These are phyloP conservation scores for Vitis hybrid DNA, from an alignment of 177 flowering plant genomes.

Conservation along the genomic window DNA sequence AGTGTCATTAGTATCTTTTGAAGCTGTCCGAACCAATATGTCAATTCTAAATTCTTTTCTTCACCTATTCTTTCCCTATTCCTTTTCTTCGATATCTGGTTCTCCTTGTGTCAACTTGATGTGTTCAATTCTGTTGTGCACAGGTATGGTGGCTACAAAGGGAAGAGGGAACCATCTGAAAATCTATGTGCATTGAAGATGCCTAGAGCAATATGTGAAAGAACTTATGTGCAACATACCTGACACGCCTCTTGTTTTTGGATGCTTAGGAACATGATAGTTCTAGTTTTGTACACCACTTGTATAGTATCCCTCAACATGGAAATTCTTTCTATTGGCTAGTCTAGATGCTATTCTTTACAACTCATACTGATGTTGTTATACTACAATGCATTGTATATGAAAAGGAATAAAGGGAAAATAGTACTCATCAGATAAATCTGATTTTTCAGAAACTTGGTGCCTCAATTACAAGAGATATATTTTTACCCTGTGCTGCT, in stretches of 20 bases:
- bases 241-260: background rate
- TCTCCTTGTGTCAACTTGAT: slow-evolving; percentile 48
- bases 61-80: slow-evolving; percentile 1
- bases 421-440: slow-evolving; percentile 5
- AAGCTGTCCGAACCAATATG: background rate
- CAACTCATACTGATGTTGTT: slow-evolving; percentile 3
- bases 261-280: slow-evolving; percentile 16
- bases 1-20: no score
- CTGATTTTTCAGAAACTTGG: background rate
- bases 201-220: slow-evolving; percentile 29
- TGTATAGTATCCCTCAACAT: slow-evolving; percentile 17
- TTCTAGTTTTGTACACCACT: slow-evolving; percentile 13
- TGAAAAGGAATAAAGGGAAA: slow-evolving; percentile 1
- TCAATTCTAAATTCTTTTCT: background rate
- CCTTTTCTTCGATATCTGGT: background rate
- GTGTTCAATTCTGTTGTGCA: slow-evolving; percentile 32
- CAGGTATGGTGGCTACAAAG: slow-evolving; percentile 52
- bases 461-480: background rate
- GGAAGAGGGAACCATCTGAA: slow-evolving; percentile 40
- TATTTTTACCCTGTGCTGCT: background rate
- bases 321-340: slow-evolving; percentile 18
- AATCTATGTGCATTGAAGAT: slow-evolving; percentile 45
- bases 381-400: slow-evolving; percentile 12
- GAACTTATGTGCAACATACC: slow-evolving; percentile 19
- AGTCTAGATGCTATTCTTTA: slow-evolving; percentile 9